phyloP scores from a whole-genome alignment of 345 rosid species.

The Gynandropsis gynandra region DNA sequence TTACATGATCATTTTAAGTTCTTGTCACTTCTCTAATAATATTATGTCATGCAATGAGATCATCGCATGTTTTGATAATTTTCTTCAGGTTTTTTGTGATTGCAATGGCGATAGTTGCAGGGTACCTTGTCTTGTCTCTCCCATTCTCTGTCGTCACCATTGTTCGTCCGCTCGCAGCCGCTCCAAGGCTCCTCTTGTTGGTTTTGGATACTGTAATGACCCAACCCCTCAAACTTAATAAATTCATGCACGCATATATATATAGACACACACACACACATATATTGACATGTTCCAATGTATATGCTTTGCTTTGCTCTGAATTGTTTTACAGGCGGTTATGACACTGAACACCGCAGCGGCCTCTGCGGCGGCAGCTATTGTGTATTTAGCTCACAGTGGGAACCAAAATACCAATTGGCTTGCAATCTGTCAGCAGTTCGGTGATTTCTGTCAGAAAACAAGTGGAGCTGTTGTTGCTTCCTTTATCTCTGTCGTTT shows the following conservation, averaged over 20 bases:
- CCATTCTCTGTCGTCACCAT: conserved; percentile 76
- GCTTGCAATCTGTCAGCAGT: conserved; percentile 73
- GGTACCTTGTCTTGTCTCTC: conserved; percentile 76
- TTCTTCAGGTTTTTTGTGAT: conserved; percentile 65
- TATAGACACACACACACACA: too few relatives aligned
- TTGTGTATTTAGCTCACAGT: conserved; percentile 76
- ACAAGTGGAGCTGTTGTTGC: conserved; percentile 81
- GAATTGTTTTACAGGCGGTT: conserved; percentile 37
- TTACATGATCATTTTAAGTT: too few relatives aligned
- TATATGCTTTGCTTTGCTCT: background rate
- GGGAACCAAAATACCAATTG: conserved; percentile 80
- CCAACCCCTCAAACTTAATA: conserved; percentile 3
- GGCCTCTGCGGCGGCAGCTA: conserved; percentile 56
- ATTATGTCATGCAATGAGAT: conserved; percentile 8
- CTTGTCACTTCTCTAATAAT: too few relatives aligned
- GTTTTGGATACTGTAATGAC: conserved; percentile 57
- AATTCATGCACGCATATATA: background rate
- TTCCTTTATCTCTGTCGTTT: conserved; percentile 39
- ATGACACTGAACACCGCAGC: conserved; percentile 55
- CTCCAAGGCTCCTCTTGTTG: conserved; percentile 58
- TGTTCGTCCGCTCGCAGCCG: conserved; percentile 61
- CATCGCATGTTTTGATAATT: conserved; percentile 1
- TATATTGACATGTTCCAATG: background rate
- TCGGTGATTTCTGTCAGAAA: conserved; percentile 73
- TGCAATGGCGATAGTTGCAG: conserved; percentile 57